Evolutionary conservation across 1,284 basidiomycete species (phyloP), one percentile per base, ranked within the genome.

Genomic region (Pyrrhoderma noxium): DNA sequence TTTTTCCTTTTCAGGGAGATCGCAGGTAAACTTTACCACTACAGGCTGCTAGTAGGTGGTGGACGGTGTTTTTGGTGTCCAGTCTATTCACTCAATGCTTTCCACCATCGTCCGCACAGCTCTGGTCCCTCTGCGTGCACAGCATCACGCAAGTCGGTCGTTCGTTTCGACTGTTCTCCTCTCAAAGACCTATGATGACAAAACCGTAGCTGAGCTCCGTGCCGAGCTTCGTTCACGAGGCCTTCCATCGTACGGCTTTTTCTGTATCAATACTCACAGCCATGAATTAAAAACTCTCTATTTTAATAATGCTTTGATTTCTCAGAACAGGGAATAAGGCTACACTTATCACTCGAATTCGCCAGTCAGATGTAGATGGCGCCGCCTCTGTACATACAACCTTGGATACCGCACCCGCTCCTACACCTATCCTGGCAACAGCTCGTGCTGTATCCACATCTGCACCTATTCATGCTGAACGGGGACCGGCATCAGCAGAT

Each of bases 101-200:
- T 48, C 45, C 34, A 18, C 39, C 2, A 16, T 44, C 5, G 27
- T 31, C 2, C 45, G 46, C 38, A 34, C 49, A 3, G 46, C 49
- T 13, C 37, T 38, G 11, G 40, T 31, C 22, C 23, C 39, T 3
- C n/a, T 43, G 23, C 39, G 18, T 22, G 34, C 52, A 8, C 45
- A 38, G 8, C 19, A 23, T 34, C 39, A 19, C 21, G 38, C 43
- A 11, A 41, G 41, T 7, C 49, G 49, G 25, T 42, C 52, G 11
- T 73, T 88, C 51, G 84, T 80, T 38, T 87, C 84, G 8, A 76
- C 83, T 8, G 80, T 83, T 25, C 74, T 88, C 37, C 74, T 87
- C 55, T 75, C 73, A 40, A 75, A 76, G 54, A 73, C 77, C 52
- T 83, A 80, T 74, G 77, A 80, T 64, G 78, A 73, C 64, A 74